Evolutionary conservation across 1,284 basidiomycete genomes (phyloP).

Genomic region (Melampsora larici-populina): DNA sequence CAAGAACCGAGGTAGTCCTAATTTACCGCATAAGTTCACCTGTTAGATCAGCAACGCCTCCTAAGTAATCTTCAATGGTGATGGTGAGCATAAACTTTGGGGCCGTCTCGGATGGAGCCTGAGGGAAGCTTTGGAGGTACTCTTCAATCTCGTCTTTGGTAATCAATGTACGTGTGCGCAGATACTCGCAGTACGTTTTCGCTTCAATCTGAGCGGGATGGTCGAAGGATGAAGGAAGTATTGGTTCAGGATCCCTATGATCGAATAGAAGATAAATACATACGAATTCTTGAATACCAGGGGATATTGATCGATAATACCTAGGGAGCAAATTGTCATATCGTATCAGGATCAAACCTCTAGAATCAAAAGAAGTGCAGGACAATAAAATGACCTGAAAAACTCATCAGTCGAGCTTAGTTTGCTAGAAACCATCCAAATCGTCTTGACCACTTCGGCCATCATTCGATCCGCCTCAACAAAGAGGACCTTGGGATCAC

Average conservation of each 20-base stretch:
- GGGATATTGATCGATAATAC: conserved; percentile 21
- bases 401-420: too few species aligned
- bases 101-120: not conserved
- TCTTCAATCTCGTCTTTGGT: not conserved
- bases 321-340: not conserved
- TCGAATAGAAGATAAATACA: conserved; percentile 25
- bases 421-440: too few species aligned
- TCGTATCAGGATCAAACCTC: too few species aligned
- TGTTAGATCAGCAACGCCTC: conserved; percentile 88
- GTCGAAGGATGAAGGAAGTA: not conserved
- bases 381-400: conserved; percentile 30
- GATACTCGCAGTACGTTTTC: conserved; percentile 80
- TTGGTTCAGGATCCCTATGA: not conserved
- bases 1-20: conserved; percentile 52
- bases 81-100: conserved; percentile 39
- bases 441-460: too few species aligned
- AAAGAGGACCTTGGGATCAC: too few species aligned
- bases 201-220: conserved; percentile 74
- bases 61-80: conserved; percentile 75
- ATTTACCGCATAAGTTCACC: conserved; percentile 97
- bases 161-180: conserved; percentile 64
- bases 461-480: too few species aligned
- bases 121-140: not conserved
- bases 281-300: conserved; percentile 55
- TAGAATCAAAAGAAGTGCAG: too few species aligned